Base-by-base conservation (phyloP, 1,139 yeast species). In the Diutina pseudorugosa region DNA sequence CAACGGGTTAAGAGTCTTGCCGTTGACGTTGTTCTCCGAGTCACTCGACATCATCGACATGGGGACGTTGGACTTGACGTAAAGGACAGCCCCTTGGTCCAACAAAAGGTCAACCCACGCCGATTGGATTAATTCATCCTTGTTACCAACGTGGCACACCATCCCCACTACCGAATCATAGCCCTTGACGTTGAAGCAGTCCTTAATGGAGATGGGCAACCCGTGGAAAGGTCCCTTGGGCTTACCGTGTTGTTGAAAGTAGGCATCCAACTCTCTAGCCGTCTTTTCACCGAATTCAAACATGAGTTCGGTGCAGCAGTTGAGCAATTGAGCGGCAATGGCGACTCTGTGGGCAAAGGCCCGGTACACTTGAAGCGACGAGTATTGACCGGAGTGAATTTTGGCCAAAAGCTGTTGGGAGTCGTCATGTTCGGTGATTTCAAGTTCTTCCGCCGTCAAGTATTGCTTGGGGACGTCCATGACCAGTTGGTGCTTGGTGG, bases 171-270 rank as follows among this genome's bases (percentile, higher is more conserved):
- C 14, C 12, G 52, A 70, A 51, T 78, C 82, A 54, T 73, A 76
- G 45, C 83, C 84, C 51, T 66, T 66, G 50, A 78, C 64, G 55
- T 70, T 69, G 55, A 73, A 68, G 44, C 78, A 73, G 56, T 75
- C 80, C 59, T 79, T 79, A 55, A 85, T 68, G 1, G 93, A 83
- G 43, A 85, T 67, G 16, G 94, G 94, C 47, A 85, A 68, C 20
- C 94, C 94, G 60, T 85, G 94, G 55, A 85, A 71, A 7, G 90
- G 89, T 48, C 94, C 94, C 53, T 81, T 65, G 0, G 83, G 68
- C 60, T 80, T 77, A 20, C 91, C 90, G 52, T 73, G 65, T 52
- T 72, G 67, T 51, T 68, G 69, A 53, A 69, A 71, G 60, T 79
- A 73, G 4, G 70, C 74, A 60, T 82, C 88, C 57, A 82, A 69